phyloP scores from a whole-genome alignment of 2,329 filamentous ascomycete species.

The Allantophomopsis lycopodina region DNA sequence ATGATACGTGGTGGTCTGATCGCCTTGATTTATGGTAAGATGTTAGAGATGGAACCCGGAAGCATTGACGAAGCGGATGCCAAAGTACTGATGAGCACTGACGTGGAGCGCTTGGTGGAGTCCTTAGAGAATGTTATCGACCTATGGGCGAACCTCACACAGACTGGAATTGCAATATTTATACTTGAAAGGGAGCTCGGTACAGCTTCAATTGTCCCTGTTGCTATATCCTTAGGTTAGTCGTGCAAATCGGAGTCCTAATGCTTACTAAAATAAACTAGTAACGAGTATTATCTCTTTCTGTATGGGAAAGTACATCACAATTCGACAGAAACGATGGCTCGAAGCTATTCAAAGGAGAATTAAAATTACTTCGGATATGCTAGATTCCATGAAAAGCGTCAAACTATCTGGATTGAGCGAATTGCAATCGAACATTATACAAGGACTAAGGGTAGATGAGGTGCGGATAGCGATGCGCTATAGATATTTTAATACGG shows the following conservation, averaged over 20 bases:
- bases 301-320: neutral
- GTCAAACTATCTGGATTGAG: slow-evolving; percentile 17
- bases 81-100: slow-evolving; percentile 27
- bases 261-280: neutral
- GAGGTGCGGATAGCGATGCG: slow-evolving; percentile 3
- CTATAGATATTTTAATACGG: slow-evolving; percentile 15
- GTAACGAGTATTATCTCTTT: neutral
- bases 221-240: neutral
- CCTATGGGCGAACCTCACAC: slow-evolving; percentile 21
- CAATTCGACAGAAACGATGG: slow-evolving; percentile 8
- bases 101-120: slow-evolving; percentile 24
- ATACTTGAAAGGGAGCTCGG: slow-evolving; percentile 17
- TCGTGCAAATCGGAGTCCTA: neutral
- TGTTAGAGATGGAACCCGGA: slow-evolving; percentile 16
- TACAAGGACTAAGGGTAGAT: slow-evolving; percentile 19
- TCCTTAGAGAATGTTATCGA: slow-evolving; percentile 19
- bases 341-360: slow-evolving; percentile 13
- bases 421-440: slow-evolving; percentile 14
- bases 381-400: slow-evolving; percentile 13
- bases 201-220: slow-evolving; percentile 5
- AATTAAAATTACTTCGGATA: slow-evolving; percentile 14
- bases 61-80: slow-evolving; percentile 19
- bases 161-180: slow-evolving; percentile 20
- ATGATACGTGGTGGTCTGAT: slow-evolving; percentile 22
- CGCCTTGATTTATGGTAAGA: slow-evolving; percentile 18